These are phyloP conservation scores for Lipomyces oligophaga DNA, from an alignment of 805 yeast genomes.

Conservation along the genomic window DNA sequence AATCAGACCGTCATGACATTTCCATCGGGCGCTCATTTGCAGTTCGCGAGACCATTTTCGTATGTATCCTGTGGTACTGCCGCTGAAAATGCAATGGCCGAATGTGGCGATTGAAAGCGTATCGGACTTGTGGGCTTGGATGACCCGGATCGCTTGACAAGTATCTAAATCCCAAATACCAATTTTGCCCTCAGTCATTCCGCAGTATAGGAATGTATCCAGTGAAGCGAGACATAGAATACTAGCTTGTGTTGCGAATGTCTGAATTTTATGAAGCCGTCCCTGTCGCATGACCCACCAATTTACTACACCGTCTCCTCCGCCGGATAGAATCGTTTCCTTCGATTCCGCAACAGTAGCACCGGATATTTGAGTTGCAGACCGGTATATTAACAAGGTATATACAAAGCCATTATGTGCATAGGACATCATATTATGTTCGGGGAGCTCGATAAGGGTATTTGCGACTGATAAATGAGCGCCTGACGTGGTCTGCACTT, in stretches of 20 bases:
- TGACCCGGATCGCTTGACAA: slow-evolving; percentile 52
- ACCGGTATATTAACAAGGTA: slow-evolving; percentile 18
- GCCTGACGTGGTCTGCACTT: slow-evolving; percentile 27
- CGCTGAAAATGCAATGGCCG: slow-evolving; percentile 59
- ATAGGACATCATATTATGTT: slow-evolving; percentile 61
- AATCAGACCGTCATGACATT: slow-evolving; percentile 53
- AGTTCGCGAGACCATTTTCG: slow-evolving; percentile 51
- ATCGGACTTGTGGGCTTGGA: slow-evolving; percentile 45
- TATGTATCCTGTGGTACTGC: slow-evolving; percentile 48
- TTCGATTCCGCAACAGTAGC: slow-evolving; percentile 22
- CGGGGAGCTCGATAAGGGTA: slow-evolving; percentile 50
- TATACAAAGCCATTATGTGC: slow-evolving; percentile 93
- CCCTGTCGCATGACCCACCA: slow-evolving; percentile 57
- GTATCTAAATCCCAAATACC: slow-evolving; percentile 86
- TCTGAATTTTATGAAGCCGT: background rate
- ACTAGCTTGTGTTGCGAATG: slow-evolving; percentile 49
- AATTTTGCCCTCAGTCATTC: slow-evolving; percentile 69
- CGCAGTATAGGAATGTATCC: slow-evolving; percentile 76
- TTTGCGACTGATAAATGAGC: slow-evolving; percentile 10
- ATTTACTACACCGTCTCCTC: slow-evolving; percentile 88
- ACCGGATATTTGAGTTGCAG: slow-evolving; percentile 10
- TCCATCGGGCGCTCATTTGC: slow-evolving; percentile 47
- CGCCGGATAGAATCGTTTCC: slow-evolving; percentile 59
- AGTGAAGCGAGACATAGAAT: slow-evolving; percentile 64
- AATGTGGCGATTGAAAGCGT: slow-evolving; percentile 58